Percentiles rank a stretch among this genome's conserved stretches.
phyloP scores from a whole-genome alignment of 2,329 filamentous ascomycete genomes.

The Coniella vitis region DNA sequence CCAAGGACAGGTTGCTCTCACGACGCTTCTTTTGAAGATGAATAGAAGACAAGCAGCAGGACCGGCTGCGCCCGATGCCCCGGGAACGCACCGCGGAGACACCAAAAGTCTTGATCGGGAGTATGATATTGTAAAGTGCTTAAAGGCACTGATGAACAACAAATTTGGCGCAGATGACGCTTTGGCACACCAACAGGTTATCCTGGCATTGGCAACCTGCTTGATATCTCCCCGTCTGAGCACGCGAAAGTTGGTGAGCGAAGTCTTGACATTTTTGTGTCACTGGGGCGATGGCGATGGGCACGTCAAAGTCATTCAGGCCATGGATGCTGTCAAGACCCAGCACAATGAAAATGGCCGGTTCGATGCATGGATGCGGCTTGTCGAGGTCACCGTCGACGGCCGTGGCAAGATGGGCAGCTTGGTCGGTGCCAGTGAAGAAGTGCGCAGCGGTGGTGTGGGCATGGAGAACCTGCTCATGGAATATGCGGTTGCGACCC shows the following conservation, averaged over 20 bases:
- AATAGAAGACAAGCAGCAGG: conserved; percentile 78
- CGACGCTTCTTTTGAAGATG: conserved; percentile 87
- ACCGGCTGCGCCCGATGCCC: conserved; percentile 54
- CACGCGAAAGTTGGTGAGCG: conserved; percentile 89
- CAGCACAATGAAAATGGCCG: conserved; percentile 87
- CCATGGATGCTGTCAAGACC: conserved; percentile 83
- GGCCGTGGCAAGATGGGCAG: conserved; percentile 98
- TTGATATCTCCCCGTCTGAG: conserved; percentile 83
- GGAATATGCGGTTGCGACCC: conserved; percentile 94
- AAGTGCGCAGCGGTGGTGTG: conserved; percentile 90
- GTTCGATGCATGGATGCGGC: conserved; percentile 97
- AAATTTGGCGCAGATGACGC: conserved; percentile 98
- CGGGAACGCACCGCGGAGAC: conserved; percentile 30
- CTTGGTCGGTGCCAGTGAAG: conserved; percentile 91
- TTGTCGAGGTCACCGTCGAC: conserved; percentile 94
- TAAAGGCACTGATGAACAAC: conserved; percentile 98
- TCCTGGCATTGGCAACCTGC: conserved; percentile 78
- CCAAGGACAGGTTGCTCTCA: conserved; percentile 92
- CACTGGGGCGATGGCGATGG: conserved; percentile 84
- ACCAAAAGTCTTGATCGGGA: conserved; percentile 85
- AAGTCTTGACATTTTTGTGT: conserved; percentile 92
- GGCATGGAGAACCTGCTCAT: conserved; percentile 98
- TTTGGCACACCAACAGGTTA: conserved; percentile 79
- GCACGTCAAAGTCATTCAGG: conserved; percentile 88
- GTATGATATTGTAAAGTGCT: conserved; percentile 95